Conservation (phyloP, 2,329 filamentous ascomycete species). For the Byssothecium circinans region DNA sequence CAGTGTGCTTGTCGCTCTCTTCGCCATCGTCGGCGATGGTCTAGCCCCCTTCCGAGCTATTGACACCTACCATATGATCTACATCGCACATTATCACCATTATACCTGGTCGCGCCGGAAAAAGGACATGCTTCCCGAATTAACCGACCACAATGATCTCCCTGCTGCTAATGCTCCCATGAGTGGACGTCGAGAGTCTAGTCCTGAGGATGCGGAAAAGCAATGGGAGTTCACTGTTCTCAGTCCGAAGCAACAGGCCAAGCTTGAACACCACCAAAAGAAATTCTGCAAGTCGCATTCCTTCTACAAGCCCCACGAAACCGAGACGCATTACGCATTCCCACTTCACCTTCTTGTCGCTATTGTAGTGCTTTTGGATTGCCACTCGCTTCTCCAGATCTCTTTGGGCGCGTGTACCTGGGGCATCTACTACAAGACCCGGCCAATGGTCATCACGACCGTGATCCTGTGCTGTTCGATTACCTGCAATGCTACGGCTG, state of each 20-base stretch:
- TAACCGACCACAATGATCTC: slow-evolving; percentile 70
- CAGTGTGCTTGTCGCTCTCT: slow-evolving; percentile 62
- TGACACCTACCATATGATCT: slow-evolving; percentile 87
- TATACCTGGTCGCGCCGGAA: slow-evolving; percentile 67
- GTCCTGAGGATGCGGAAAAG: slow-evolving; percentile 35
- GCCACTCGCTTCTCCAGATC: slow-evolving; percentile 78
- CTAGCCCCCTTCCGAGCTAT: slow-evolving; percentile 71
- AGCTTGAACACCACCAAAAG: slow-evolving; percentile 73
- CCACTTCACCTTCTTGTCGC: slow-evolving; percentile 73
- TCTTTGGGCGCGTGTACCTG: slow-evolving; percentile 77
- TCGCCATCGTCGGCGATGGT: slow-evolving; percentile 64
- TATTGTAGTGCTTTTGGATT: slow-evolving; percentile 77
- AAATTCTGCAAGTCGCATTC: slow-evolving; percentile 83
- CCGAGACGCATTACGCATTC: slow-evolving; percentile 77
- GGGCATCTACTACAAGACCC: slow-evolving; percentile 70
- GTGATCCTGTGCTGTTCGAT: slow-evolving; percentile 80
- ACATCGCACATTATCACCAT: slow-evolving; percentile 72
- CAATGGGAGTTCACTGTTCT: slow-evolving; percentile 63
- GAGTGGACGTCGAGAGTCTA: slow-evolving; percentile 42
- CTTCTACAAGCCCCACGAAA: slow-evolving; percentile 89
- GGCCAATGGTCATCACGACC: slow-evolving; percentile 73
- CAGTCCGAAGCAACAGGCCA: slow-evolving; percentile 64
- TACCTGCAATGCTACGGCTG: slow-evolving; percentile 74
- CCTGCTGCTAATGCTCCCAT: slow-evolving; percentile 53
- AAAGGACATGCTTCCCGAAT: slow-evolving; percentile 61